These are phyloP conservation scores for Ascodesmis nigricans DNA, from an alignment of 495 filamentous ascomycete genomes.

Conservation along the genomic window DNA sequence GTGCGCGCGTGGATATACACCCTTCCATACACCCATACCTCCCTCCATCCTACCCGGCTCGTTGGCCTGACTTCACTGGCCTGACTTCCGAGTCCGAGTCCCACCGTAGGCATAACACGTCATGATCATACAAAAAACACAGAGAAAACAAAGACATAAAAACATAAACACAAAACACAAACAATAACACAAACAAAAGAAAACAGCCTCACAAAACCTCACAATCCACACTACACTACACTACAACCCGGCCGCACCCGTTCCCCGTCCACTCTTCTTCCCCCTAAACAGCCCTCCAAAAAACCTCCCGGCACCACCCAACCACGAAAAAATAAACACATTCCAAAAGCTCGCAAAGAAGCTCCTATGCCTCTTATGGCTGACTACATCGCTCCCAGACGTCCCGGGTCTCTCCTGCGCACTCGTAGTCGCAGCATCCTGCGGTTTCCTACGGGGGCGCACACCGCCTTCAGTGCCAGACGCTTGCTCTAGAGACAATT, in stretches of 20 bases:
- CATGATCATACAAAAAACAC: background rate
- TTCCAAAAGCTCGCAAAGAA: conserved; percentile 20
- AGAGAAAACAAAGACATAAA: conserved; percentile 3
- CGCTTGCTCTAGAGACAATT: conserved; percentile 22
- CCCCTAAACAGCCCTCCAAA: conserved; percentile 14
- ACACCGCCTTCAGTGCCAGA: too few species aligned
- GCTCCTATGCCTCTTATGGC: conserved; percentile 16
- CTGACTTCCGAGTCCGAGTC: too few species aligned
- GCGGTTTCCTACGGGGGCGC: conserved; percentile 12
- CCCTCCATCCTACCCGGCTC: too few species aligned
- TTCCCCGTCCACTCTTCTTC: background rate
- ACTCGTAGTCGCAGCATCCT: conserved; percentile 4
- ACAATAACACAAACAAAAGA: conserved; percentile 3
- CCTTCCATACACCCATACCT: too few species aligned
- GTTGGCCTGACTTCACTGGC: too few species aligned
- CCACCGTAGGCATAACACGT: too few species aligned
- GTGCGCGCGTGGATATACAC: too few species aligned
- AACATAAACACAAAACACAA: conserved; percentile 1
- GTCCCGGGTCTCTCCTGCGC: conserved; percentile 11
- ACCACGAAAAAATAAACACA: conserved; percentile 18
- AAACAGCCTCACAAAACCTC: background rate
- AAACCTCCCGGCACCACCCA: conserved; percentile 18
- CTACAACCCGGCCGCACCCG: background rate
- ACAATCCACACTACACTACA: background rate
- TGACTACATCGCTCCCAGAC: conserved; percentile 19